These are phyloP conservation scores for Urostyla sp. DNA, from an alignment of 73 alveolate genomes.

Conservation along the genomic window DNA sequence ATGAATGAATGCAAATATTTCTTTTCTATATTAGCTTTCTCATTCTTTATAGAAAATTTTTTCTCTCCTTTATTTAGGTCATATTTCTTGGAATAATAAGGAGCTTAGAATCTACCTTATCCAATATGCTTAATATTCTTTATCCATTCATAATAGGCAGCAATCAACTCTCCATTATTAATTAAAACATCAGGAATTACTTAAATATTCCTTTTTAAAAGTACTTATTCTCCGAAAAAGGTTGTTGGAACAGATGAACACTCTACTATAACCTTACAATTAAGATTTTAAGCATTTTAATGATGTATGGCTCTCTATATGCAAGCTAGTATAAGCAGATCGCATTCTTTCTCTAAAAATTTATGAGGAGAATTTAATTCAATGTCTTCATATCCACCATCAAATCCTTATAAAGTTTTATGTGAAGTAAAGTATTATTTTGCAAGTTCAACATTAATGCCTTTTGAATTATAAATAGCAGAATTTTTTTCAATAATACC, in stretches of 20 bases:
- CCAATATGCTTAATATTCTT: slow-evolving; percentile 84
- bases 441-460: slow-evolving; percentile 74
- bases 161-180: slow-evolving; percentile 92
- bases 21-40: too few relatives aligned
- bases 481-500: slow-evolving; percentile 83
- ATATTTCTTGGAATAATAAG: too few relatives aligned
- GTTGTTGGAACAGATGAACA: slow-evolving; percentile 87
- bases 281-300: slow-evolving; percentile 74
- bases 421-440: slow-evolving; percentile 60
- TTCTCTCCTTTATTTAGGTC: too few relatives aligned
- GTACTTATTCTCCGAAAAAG: slow-evolving; percentile 74
- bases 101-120: slow-evolving; percentile 86
- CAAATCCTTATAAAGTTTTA: slow-evolving; percentile 74
- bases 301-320: slow-evolving; percentile 66
- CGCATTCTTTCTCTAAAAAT: slow-evolving; percentile 75
- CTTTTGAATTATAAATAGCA: slow-evolving; percentile 72
- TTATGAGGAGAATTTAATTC: slow-evolving; percentile 49
- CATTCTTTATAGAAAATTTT: too few relatives aligned
- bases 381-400: slow-evolving; percentile 58
- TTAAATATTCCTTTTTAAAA: slow-evolving; percentile 70
- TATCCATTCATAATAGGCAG: slow-evolving; percentile 89
- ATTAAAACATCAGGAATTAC: slow-evolving; percentile 86
- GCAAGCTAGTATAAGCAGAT: slow-evolving; percentile 77
- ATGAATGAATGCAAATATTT: too few relatives aligned
- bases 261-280: slow-evolving; percentile 80